A percentile compares a stretch with the other conserved stretches of the same genome.
Conservation (phyloP, 169 alveolate species). For the Besnoitia besnoiti region DNA sequence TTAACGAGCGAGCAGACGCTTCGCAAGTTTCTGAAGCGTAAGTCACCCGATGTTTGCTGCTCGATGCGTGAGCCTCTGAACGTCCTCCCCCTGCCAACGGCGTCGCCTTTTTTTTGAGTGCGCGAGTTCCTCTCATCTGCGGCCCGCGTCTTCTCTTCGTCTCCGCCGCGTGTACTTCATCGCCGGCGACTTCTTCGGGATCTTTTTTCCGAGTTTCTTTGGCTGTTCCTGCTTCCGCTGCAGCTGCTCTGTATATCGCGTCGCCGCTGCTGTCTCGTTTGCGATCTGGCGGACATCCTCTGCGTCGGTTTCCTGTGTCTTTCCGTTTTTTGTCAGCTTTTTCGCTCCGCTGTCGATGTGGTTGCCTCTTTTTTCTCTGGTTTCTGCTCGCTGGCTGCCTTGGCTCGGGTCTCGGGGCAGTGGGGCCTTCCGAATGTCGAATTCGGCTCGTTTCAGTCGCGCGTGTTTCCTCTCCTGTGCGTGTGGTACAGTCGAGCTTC, state of each 20-base stretch:
- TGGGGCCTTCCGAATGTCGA: too few relatives aligned
- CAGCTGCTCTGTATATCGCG: not conserved
- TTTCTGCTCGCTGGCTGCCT: not conserved
- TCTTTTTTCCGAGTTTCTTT: not conserved
- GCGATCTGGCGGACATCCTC: too few relatives aligned
- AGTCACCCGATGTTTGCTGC: not conserved
- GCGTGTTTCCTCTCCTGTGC: not conserved
- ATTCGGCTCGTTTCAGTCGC: too few relatives aligned
- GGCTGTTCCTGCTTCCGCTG: not conserved
- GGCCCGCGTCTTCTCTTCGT: not conserved
- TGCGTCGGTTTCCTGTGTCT: not conserved
- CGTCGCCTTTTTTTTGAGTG: not conserved
- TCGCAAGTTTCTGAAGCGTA: constrained; percentile 50
- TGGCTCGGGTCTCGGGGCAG: too few relatives aligned
- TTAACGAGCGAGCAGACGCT: constrained; percentile 22
- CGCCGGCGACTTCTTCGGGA: not conserved
- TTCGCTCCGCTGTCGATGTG: not conserved
- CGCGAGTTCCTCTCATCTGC: not conserved
- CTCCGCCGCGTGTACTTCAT: not conserved
- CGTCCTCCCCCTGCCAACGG: not conserved
- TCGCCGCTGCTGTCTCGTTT: not conserved
- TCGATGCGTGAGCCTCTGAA: too few relatives aligned
- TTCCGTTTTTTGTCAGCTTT: too few relatives aligned
- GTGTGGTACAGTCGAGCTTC: not conserved
- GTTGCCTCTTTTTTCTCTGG: not conserved